phyloP scores from a whole-genome alignment of 768 basidiomycete genomes.

The Pleurotus ostreatus region DNA sequence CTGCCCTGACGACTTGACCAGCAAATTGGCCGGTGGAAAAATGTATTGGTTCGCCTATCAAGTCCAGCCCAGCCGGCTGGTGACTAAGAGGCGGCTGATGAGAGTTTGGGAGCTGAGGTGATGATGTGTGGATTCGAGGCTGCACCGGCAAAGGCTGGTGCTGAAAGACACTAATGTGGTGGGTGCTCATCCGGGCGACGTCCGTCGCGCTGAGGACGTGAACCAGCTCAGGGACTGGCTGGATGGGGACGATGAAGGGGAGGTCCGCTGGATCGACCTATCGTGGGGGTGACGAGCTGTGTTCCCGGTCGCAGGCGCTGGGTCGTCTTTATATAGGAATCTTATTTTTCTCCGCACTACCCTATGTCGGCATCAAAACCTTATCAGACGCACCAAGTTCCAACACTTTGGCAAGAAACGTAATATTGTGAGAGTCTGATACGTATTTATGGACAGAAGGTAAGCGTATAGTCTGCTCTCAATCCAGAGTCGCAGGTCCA shows the following conservation, averaged over 20 bases:
- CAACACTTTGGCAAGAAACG: slow-evolving; percentile 1
- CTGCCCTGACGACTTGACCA: slow-evolving; percentile 51
- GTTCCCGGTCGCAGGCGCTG: slow-evolving; percentile 7
- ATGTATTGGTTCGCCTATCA: slow-evolving; percentile 48
- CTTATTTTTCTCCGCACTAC: background rate
- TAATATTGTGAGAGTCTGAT: background rate
- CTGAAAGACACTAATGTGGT: slow-evolving; percentile 5
- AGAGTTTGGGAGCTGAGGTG: background rate
- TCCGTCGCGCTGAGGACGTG: background rate
- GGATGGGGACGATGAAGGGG: background rate
- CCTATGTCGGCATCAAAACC: background rate
- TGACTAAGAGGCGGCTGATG: background rate
- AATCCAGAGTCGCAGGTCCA: slow-evolving; percentile 32
- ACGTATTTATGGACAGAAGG: slow-evolving; percentile 26
- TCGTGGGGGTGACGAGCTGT: slow-evolving; percentile 1
- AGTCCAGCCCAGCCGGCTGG: slow-evolving; percentile 13
- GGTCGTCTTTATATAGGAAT: background rate
- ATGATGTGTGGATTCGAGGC: background rate
- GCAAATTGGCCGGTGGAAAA: slow-evolving; percentile 60
- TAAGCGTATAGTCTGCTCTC: slow-evolving; percentile 29
- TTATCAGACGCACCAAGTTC: slow-evolving; percentile 3
- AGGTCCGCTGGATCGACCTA: background rate
- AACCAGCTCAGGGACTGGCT: background rate
- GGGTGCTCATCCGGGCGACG: background rate
- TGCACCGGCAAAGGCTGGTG: background rate